Base-by-base conservation (phyloP, 768 basidiomycete genomes). In the Podaxis sp. region DNA sequence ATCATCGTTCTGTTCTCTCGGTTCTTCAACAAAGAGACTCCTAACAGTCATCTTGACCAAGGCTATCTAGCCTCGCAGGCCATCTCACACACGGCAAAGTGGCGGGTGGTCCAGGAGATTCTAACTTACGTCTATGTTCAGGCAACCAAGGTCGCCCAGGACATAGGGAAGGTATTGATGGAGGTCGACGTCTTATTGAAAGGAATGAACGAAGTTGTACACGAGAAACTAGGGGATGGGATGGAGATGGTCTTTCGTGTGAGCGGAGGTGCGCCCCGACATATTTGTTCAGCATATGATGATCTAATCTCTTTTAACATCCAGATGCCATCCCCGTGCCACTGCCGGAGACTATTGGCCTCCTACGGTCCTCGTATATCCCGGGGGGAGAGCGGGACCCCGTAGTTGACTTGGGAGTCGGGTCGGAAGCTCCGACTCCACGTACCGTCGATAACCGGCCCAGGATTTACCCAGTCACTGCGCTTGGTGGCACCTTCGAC, bases 401-500 rank as follows among this genome's bases (percentile, higher is more conserved):
- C 37, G 65, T 69, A 28, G 54, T 59, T 56, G 37, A 63, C 18
- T 7, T 61, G 11, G 55, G 40, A 5, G 38, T 37, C 10, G 37
- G 40, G 7, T 52, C 48, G 59, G 46, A 40, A 32, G 35, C 46
- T 5, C 36, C 50, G 11, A 53, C 50, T 18, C 46, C 52, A 1
- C 40, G 63, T 51, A 27, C 59, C 64, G 23, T 46, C 46, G 25
- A 57, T 59, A 14, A 63, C 37, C 57, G 61, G 9, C 73, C 75
- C 13, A 62, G 74, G 16, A 62, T 71, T 44, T 79, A 77, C 69
- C 89, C 88, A 11, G 90, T 93, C 55, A 84, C 89, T n/a, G 90
- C 86, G 0, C 79, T 98, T 6, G 96, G 97, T 5, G 97, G 97
- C 0, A 98, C 97, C 0, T 98, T 98, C 73, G 97, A 99, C 74